Base-by-base conservation (phyloP, 2,329 filamentous ascomycete species). In the Niveomyces coronatus region DNA sequence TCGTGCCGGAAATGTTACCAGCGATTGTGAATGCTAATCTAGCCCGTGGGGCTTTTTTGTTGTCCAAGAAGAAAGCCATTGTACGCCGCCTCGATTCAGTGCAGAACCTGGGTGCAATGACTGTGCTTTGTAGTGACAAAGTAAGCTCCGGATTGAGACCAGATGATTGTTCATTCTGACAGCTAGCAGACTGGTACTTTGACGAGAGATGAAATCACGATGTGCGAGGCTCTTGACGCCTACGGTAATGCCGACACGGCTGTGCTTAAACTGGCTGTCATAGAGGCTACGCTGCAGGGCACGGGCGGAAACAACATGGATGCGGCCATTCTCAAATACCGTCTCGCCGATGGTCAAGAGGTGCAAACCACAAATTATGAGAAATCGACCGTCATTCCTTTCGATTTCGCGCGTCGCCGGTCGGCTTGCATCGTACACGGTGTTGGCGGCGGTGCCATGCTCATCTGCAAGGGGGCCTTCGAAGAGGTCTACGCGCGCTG, bases 51-150 rank as follows among this genome's bases (percentile, higher is more conserved):
- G 51, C 51, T 15, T 47, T 47, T 11, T 35, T 51, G 2, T 27
- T 55, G 2, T 53, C 52, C 31, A 52, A 50, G 43, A 57, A 60
- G 48, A 56, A 58, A 47, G 53, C 56, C 24, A 51, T 65, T 36
- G 55, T 57, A 33, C 51, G 52, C 42, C 47, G 63, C 40, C 53
- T 53, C 22, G 49, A 55, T 41, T 51, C 49, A 9, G 49, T 55
- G 9, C 52, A 55, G 37, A 53, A 53, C 24, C 37, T 55, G 1
- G 53, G 52, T 10, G 52, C 53, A 19, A 55, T 55, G 49, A 47
- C 50, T 5, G 42, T 55, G 9, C 44, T 55, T 1, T 55, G 52
- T 40, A 54, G 53, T 33, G 52, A 55, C 31, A 55, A 55, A 48
- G 49, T 49, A 43, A 28, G 4, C 6, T 3, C 22, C 20, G 5